Conservation (phyloP, 768 basidiomycete species). For the Amanita pallidorosea region DNA sequence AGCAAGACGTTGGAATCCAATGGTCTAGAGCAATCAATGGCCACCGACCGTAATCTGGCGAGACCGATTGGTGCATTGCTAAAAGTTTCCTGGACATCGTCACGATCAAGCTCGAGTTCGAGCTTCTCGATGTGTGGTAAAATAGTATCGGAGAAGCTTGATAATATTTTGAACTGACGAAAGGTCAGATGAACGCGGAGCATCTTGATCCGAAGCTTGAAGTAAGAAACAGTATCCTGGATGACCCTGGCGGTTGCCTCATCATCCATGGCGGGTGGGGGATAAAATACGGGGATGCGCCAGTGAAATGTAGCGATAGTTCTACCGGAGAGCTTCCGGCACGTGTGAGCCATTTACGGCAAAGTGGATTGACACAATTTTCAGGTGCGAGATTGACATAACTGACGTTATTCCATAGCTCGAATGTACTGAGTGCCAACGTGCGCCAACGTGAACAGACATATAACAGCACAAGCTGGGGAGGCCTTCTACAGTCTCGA, state of each 20-base stretch:
- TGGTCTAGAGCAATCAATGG: rapidly evolving
- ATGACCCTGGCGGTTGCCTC: not conserved
- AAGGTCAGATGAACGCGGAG: not conserved
- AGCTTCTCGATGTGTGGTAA: not conserved
- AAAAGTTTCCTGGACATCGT: not conserved
- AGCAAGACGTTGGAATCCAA: not conserved
- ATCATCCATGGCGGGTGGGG: too few relatives aligned
- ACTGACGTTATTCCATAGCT: not conserved
- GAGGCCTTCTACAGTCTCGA: not conserved
- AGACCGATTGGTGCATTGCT: not conserved
- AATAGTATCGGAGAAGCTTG: not conserved
- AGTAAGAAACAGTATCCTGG: not conserved
- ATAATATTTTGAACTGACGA: not conserved
- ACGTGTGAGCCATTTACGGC: not conserved
- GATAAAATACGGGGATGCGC: too few relatives aligned
- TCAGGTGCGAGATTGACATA: not conserved
- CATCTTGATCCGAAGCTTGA: not conserved
- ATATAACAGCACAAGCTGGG: not conserved
- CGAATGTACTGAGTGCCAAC: not conserved
- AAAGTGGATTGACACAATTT: not conserved
- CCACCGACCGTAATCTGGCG: not conserved
- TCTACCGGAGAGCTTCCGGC: not conserved
- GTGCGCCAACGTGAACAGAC: not conserved
- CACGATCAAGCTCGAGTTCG: not conserved
- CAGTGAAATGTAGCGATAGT: not conserved